Conservation (phyloP, 2,329 filamentous ascomycete genomes). For the Acrodontium crateriforme region DNA sequence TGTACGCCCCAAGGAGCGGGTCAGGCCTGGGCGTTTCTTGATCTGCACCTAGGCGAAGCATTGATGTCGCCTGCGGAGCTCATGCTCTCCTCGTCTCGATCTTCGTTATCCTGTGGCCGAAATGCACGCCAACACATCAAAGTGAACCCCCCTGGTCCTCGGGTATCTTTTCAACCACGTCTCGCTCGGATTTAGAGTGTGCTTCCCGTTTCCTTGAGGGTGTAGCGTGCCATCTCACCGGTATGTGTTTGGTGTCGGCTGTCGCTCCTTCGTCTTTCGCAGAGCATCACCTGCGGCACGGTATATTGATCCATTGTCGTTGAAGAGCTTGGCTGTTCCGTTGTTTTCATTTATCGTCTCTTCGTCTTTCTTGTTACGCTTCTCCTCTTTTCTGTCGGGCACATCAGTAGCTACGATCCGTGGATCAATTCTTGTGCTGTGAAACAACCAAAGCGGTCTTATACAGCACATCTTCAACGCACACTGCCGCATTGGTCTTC, state of each 20-base stretch:
- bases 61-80: constrained; percentile 18
- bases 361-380: too few species aligned
- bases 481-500: constrained; percentile 14
- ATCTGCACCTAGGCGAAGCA: constrained; percentile 20
- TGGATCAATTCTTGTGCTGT: constrained; percentile 14
- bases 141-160: constrained; percentile 30
- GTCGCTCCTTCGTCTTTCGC: constrained; percentile 7
- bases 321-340: too few species aligned
- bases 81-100: constrained; percentile 20
- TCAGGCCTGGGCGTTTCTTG: constrained; percentile 13
- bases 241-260: constrained; percentile 10
- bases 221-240: constrained; percentile 11
- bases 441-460: constrained; percentile 10
- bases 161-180: constrained; percentile 13
- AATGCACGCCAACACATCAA: constrained; percentile 84
- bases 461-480: constrained; percentile 10
- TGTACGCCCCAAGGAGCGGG: neutral
- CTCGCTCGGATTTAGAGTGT: constrained; percentile 11
- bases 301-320: too few species aligned
- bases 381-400: too few species aligned
- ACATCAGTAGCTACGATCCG: too few species aligned
- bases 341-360: too few species aligned
- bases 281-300: constrained; percentile 2
- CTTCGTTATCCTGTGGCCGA: constrained; percentile 55
- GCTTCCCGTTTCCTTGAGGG: constrained; percentile 1